Percentiles rank a stretch among this genome's conserved stretches.
These are phyloP conservation scores for Globisporangium okanoganense DNA, from an alignment of 352 stramenopile genomes.

Conservation along the genomic window DNA sequence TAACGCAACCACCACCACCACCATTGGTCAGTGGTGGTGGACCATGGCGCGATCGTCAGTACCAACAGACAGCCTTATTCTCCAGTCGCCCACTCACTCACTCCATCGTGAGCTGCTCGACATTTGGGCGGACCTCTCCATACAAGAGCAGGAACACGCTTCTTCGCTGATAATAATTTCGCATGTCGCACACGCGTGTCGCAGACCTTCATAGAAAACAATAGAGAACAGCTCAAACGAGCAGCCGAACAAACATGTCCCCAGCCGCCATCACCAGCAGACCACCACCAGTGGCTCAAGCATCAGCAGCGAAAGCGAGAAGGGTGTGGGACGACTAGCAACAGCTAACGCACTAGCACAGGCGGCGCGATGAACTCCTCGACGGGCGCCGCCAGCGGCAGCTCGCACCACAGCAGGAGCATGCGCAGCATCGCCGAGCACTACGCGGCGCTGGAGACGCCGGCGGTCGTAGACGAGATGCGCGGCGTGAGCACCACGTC, in stretches of 20 bases:
- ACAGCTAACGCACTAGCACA: not conserved
- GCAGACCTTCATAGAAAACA: slow-evolving; percentile 6
- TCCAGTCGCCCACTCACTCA: no score
- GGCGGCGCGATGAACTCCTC: not conserved
- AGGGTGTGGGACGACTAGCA: not conserved
- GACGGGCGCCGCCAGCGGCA: not conserved
- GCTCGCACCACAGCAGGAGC: slow-evolving; percentile 14
- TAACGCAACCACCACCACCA: no score
- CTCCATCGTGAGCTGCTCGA: no score
- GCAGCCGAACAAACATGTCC: slow-evolving; percentile 9
- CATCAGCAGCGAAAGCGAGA: not conserved
- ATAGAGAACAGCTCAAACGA: not conserved
- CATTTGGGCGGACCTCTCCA: no score
- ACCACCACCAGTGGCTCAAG: not conserved
- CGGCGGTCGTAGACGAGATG: slow-evolving; percentile 12
- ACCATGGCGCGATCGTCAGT: no score
- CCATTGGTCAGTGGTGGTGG: no score
- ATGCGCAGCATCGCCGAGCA: slow-evolving; percentile 50
- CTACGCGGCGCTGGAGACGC: slow-evolving; percentile 29
- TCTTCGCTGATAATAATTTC: not conserved
- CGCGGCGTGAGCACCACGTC: slow-evolving; percentile 29
- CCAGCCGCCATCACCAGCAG: slow-evolving; percentile 2
- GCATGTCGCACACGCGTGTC: not conserved
- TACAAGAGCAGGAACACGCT: not conserved
- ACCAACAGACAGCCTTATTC: no score